Percentiles rank a stretch among this genome's conserved stretches.
Conservation (phyloP, 2,329 filamentous ascomycete species). For the Fusarium continuum region DNA sequence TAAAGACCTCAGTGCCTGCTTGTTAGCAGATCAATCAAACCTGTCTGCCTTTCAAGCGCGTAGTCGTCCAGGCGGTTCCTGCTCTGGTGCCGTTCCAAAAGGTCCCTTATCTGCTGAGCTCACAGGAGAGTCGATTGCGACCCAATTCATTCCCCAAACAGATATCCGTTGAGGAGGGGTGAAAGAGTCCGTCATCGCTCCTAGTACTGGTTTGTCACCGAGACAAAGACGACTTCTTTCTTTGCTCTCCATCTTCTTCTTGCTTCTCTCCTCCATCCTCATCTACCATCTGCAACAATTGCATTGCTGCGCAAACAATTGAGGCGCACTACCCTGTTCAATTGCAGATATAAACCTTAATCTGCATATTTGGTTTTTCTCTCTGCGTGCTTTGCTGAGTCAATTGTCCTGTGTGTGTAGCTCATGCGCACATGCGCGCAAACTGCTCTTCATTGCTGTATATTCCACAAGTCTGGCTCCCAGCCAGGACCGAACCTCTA, state of each 20-base stretch:
- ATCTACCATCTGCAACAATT: constrained; percentile 7
- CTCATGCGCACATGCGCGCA: constrained; percentile 41
- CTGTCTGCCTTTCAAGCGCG: constrained; percentile 17
- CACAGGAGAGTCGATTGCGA: constrained; percentile 22
- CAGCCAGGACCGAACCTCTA: neutral
- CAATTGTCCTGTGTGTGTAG: constrained; percentile 22
- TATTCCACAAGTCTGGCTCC: neutral
- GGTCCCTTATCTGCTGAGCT: constrained; percentile 10
- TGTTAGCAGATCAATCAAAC: constrained; percentile 25
- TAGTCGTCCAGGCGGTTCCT: constrained; percentile 21
- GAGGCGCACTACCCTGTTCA: constrained; percentile 1
- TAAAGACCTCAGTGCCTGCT: constrained; percentile 15
- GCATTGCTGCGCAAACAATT: constrained; percentile 16
- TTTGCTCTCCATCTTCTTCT: constrained; percentile 10
- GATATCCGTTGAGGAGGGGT: constrained; percentile 24
- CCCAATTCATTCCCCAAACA: constrained; percentile 36
- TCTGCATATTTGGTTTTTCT: constrained; percentile 1
- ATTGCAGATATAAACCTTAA: constrained; percentile 4
- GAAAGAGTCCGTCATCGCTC: constrained; percentile 11
- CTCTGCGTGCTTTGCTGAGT: constrained; percentile 14
- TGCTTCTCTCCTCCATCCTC: neutral
- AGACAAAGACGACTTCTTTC: constrained; percentile 10
- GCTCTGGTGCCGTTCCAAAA: constrained; percentile 11
- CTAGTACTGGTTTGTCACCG: constrained; percentile 19
- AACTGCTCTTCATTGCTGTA: constrained; percentile 16